Evolutionary conservation across 2,329 filamentous ascomycete genomes (phyloP).

Genomic region (Penicillium aurantiogriseum): DNA sequence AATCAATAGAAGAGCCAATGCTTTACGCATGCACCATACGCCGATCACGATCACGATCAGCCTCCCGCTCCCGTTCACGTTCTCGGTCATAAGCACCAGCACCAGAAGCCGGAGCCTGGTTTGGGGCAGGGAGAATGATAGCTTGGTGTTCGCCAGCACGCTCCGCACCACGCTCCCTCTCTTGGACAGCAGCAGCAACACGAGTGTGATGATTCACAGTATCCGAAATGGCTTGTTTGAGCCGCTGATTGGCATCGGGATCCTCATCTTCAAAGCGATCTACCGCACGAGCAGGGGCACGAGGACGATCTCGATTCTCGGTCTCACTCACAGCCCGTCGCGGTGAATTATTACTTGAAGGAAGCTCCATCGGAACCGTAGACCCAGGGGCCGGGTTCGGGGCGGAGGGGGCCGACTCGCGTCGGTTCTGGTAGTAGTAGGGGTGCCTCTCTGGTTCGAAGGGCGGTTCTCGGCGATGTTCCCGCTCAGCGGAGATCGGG

Average conservation of each 20-base stretch:
- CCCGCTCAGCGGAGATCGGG: slow-evolving; percentile 16
- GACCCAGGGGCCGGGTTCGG: slow-evolving; percentile 23
- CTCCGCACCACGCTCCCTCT: slow-evolving; percentile 27
- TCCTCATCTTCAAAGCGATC: slow-evolving; percentile 33
- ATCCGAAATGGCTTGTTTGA: slow-evolving; percentile 45
- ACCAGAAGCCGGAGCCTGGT: background rate
- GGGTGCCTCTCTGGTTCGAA: background rate
- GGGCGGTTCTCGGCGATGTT: slow-evolving; percentile 5
- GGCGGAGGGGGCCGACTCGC: slow-evolving; percentile 26
- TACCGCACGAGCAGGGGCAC: background rate
- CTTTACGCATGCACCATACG: slow-evolving; percentile 28
- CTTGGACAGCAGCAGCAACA: slow-evolving; percentile 35
- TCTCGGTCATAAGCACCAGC: slow-evolving; percentile 3
- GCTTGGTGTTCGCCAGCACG: slow-evolving; percentile 14
- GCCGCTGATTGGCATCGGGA: slow-evolving; percentile 39
- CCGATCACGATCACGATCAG: slow-evolving; percentile 29
- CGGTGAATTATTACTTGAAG: slow-evolving; percentile 28
- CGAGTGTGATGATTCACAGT: slow-evolving; percentile 42
- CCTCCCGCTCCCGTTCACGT: slow-evolving; percentile 17
- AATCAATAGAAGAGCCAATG: background rate
- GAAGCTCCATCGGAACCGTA: slow-evolving; percentile 20
- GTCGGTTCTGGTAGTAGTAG: slow-evolving; percentile 17
- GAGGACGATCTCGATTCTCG: slow-evolving; percentile 23
- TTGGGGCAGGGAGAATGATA: background rate
- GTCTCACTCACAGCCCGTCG: slow-evolving; percentile 41